Conservation (phyloP, 2,329 filamentous ascomycete genomes). For the Mariannaea sp. region DNA sequence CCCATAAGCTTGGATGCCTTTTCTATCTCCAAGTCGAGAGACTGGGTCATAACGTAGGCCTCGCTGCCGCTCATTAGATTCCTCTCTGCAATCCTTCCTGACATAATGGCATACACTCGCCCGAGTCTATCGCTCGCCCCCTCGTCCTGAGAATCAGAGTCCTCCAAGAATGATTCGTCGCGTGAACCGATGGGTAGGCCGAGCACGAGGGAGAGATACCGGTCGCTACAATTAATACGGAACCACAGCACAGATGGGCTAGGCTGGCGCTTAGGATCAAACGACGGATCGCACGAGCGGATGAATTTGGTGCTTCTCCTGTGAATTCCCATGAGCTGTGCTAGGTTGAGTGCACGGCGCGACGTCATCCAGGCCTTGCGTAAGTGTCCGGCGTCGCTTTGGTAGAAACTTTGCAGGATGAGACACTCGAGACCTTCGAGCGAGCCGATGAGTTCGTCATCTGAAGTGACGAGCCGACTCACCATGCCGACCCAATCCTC, state of each 20-base stretch:
- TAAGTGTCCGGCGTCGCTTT: constrained; percentile 58
- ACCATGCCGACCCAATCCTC: constrained; percentile 41
- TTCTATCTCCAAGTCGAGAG: constrained; percentile 55
- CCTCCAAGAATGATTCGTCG: constrained; percentile 46
- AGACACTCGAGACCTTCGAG: constrained; percentile 60
- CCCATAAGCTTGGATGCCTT: constrained; percentile 48
- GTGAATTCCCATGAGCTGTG: constrained; percentile 56
- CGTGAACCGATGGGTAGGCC: constrained; percentile 52
- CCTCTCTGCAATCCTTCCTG: constrained; percentile 53
- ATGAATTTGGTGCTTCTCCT: constrained; percentile 41
- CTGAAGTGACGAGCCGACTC: constrained; percentile 50
- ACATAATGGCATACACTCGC: constrained; percentile 49
- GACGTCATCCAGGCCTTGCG: constrained; percentile 59
- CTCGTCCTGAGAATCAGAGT: constrained; percentile 36
- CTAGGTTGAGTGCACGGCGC: constrained; percentile 55
- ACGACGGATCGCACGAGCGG: constrained; percentile 45
- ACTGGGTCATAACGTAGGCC: constrained; percentile 47
- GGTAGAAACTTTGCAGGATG: constrained; percentile 53
- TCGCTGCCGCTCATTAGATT: constrained; percentile 46
- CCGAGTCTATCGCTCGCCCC: constrained; percentile 51
- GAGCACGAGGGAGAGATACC: constrained; percentile 56
- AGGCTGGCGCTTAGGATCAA: constrained; percentile 39
- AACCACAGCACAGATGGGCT: constrained; percentile 49
- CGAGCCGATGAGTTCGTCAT: constrained; percentile 57
- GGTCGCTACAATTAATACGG: constrained; percentile 54